Evolutionary conservation across 129 eudicot species (phyloP).

Genomic region (Flaveria ramosissima): DNA sequence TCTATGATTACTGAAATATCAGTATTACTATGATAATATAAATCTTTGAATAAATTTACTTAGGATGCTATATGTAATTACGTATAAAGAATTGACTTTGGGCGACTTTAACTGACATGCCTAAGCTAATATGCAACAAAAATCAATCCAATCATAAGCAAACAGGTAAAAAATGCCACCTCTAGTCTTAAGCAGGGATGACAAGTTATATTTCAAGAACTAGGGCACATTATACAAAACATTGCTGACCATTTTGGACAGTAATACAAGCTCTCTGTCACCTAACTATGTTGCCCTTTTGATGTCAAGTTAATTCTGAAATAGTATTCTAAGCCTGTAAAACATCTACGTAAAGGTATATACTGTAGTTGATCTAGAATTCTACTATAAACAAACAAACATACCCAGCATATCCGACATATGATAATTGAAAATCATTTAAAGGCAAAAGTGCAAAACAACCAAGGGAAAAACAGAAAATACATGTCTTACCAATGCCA

Average conservation of each 20-base stretch:
- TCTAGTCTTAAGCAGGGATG: background rate
- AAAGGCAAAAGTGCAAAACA: constrained; percentile 6
- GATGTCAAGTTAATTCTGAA: background rate
- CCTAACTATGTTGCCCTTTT: background rate
- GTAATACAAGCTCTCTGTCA: background rate
- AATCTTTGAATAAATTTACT: background rate
- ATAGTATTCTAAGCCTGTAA: constrained; percentile 6
- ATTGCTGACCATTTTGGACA: constrained; percentile 8
- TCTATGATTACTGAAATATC: background rate
- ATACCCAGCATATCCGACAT: no score
- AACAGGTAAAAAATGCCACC: background rate
- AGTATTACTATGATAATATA: constrained; percentile 2
- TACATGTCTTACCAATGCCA: constrained; percentile 63
- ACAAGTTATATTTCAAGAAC: background rate
- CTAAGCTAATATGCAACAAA: background rate
- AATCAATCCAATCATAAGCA: background rate
- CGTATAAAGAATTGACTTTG: background rate
- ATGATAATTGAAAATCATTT: background rate
- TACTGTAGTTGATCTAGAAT: background rate
- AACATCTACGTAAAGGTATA: background rate
- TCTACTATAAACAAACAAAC: background rate
- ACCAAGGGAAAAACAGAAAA: background rate
- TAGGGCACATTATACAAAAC: background rate
- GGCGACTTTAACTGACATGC: background rate
- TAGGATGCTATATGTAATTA: background rate